Evolutionary conservation across 2,329 filamentous ascomycete genomes (phyloP).

Genomic region (Arthroderma uncinatum): DNA sequence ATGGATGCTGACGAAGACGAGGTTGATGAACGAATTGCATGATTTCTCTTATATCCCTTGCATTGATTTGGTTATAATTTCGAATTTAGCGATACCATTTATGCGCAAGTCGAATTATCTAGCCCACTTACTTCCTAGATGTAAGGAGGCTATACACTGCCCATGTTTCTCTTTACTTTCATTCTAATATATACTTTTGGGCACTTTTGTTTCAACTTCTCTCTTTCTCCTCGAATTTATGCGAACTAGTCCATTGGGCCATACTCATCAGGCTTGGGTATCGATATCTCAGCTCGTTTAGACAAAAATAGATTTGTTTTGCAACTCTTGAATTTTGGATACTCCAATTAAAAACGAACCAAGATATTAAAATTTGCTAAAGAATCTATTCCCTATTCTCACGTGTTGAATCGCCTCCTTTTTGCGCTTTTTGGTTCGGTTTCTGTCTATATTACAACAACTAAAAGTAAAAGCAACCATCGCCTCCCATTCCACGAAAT

Average conservation of each 20-base stretch:
- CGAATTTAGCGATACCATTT: neutral
- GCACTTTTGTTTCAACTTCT: neutral
- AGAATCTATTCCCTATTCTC: neutral
- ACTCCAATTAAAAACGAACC: neutral
- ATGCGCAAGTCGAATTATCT: neutral
- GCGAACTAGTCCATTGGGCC: neutral
- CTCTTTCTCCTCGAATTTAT: neutral
- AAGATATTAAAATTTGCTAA: neutral
- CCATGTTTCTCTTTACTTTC: neutral
- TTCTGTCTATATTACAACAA: conserved; percentile 4
- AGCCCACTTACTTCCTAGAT: neutral
- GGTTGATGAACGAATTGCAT: conserved; percentile 9
- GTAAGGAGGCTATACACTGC: neutral
- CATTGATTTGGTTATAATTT: neutral
- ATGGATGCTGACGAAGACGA: conserved; percentile 18
- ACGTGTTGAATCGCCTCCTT: neutral
- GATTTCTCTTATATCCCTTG: neutral
- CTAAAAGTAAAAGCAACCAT: neutral
- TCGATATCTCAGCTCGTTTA: too few relatives aligned
- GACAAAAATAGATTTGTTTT: too few relatives aligned
- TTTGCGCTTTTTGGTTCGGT: conserved; percentile 4
- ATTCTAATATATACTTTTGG: neutral
- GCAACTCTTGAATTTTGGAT: too few relatives aligned
- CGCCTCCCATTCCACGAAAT: conserved; percentile 1
- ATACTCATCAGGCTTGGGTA: neutral